These are phyloP conservation scores for Dissophora ornata DNA, from an alignment of 192 early-diverging fungal species.

Conservation along the genomic window DNA sequence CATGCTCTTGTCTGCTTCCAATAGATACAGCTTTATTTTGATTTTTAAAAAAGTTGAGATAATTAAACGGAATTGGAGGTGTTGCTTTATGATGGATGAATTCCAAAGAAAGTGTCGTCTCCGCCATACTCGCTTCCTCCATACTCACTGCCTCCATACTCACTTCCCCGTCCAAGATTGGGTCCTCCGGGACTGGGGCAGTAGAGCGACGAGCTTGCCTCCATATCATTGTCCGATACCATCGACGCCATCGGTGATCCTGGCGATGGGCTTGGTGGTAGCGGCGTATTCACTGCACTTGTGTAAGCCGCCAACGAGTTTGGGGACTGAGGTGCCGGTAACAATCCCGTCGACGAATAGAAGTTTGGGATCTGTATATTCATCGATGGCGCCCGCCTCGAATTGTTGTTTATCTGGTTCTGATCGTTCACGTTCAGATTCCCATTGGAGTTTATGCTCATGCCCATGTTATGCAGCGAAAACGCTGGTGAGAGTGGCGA, in stretches of 20 bases:
- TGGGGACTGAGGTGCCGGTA: conserved; percentile 51
- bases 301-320: conserved; percentile 60
- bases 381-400: conserved; percentile 34
- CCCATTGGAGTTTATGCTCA: conserved; percentile 32
- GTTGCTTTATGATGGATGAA: conserved; percentile 15
- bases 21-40: too few relatives aligned
- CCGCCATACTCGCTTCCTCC: conserved; percentile 51
- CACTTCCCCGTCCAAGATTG: conserved; percentile 34
- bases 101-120: conserved; percentile 47
- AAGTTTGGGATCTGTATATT: conserved; percentile 52
- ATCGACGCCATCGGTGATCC: conserved; percentile 57
- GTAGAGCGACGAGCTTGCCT: conserved; percentile 53
- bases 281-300: conserved; percentile 63
- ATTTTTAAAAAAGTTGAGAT: too few relatives aligned
- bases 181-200: conserved; percentile 53
- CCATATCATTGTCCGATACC: conserved; percentile 60
- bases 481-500: conserved; percentile 38
- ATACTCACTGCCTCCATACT: conserved; percentile 49
- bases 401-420: conserved; percentile 9
- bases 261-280: conserved; percentile 64
- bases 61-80: too few relatives aligned
- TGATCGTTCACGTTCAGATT: conserved; percentile 21
- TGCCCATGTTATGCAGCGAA: conserved; percentile 45
- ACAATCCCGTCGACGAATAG: conserved; percentile 36
- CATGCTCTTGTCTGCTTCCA: too few relatives aligned